A percentile compares a stretch with the other conserved stretches of the same genome.
Conservation (phyloP, 306 rosid species). For the Rubus parviflorus region DNA sequence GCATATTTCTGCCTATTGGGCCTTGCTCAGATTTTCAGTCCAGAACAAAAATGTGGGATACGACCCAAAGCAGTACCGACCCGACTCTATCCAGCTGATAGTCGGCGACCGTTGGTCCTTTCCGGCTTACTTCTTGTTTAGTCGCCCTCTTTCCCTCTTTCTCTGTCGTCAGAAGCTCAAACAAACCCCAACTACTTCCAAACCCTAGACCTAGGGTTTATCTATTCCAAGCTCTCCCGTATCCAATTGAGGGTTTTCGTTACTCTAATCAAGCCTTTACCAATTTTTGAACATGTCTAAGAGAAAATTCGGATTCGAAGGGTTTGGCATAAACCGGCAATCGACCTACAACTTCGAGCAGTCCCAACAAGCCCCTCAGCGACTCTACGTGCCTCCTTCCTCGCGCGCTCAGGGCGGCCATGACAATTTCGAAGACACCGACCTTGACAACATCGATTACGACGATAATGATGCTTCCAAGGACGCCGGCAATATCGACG, state of each 20-base stretch:
- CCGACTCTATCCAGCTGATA: not conserved
- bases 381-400: slow-evolving; percentile 87
- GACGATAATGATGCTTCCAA: slow-evolving; percentile 41
- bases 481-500: slow-evolving; percentile 29
- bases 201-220: slow-evolving; percentile 18
- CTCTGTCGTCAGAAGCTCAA: not conserved
- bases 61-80: not conserved
- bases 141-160: not conserved
- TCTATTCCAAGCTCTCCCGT: not conserved
- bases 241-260: slow-evolving; percentile 25
- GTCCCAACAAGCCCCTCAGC: slow-evolving; percentile 74
- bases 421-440: slow-evolving; percentile 81
- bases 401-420: slow-evolving; percentile 56
- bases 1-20: too few relatives aligned
- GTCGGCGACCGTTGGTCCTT: not conserved
- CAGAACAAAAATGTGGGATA: not conserved
- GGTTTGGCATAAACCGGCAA: slow-evolving; percentile 88
- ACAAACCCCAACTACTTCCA: not conserved
- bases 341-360: slow-evolving; percentile 82
- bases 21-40: too few relatives aligned
- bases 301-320: slow-evolving; percentile 90
- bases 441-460: slow-evolving; percentile 76
- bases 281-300: slow-evolving; percentile 61
- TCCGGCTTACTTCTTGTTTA: not conserved
- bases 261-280: not conserved